Base-by-base conservation (phyloP, 345 rosid genomes). In the Brassica nigra region DNA sequence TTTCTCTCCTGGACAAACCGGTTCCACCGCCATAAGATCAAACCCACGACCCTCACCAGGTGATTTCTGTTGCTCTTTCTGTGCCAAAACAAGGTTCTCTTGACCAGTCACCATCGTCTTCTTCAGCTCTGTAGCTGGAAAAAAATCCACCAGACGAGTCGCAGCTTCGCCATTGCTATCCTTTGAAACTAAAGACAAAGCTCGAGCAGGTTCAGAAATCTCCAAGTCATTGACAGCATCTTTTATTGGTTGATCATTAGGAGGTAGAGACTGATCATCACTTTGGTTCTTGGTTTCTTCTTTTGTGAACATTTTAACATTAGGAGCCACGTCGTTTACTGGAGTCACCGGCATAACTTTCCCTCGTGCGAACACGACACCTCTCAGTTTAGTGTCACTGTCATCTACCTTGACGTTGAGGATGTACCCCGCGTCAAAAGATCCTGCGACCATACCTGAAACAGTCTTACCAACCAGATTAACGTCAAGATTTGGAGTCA, bases 341-440 rank as follows among this genome's bases (percentile, higher is more conserved):
- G 86, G 76, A 39, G 91, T 86, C 37, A 91, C 31, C 0, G 90
- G 92, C 68, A 31, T 58, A 31, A 82, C 81, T 73, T 58, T 82
- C 12, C 85, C 88, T 0, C 89, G 91, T 37, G 77, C 54, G 15
- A 44, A 12, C 15, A 44, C n/a, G 52, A 42, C 14, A 42, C 52
- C 52, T 42, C 52, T 42, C 52, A 42, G 52, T 42, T 42, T 42
- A 11, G 44, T 88, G 59, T 89, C 88, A 30, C 81, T 76, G 71
- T 83, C 86, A 7, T 81, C 85, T 14, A 89, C 85, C 78, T 83
- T 89, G 33, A 89, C 90, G 27, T 84, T 86, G 36, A 92, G 85
- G 42, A 89, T 71, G 68, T 92, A 92, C 16, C 97, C 92, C n/a
- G 88, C 91, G 20, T 88, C 94, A 57, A 88, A 88, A 23, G 87